Base-by-base conservation (phyloP, 768 basidiomycete species). In the Amanita inopinata region DNA sequence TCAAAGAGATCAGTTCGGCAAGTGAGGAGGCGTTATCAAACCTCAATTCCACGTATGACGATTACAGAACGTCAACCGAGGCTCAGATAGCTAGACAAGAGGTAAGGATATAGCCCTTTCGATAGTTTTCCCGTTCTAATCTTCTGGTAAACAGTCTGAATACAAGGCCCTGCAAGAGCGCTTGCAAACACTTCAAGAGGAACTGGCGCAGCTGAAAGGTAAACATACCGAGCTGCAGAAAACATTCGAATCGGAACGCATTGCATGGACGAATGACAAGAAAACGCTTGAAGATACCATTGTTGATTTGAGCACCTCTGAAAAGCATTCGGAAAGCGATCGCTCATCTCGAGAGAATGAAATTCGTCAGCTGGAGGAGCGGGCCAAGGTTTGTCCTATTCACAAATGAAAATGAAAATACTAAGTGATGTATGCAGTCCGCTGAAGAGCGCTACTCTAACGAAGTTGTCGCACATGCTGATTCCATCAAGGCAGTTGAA, bases 401-500 rank as follows among this genome's bases (percentile, higher is more conserved):
- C n/a, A 34, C 15, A 12, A 18, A 33, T 23, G 28, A 23, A 30
- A 24, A 35, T 3, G 46, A 14, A 33, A 31, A 27, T 38, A 15
- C 28, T 14, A 2, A 19, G 28, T 22, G 24, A 40, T 15, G 14
- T 17, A 6, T 14, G 6, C 48, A 80, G 74, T 71, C 78, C 49
- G 86, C 86, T 4, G 86, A 92, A 55, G 83, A 85, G 39, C 75
- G 80, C 42, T 91, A 91, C 51, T 73, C 80, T 3, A 71, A 78
- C 38, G 89, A 89, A 55, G 74, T 92, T n/a, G 63, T 92, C 23
- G 67, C 84, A 0, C 90, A 93, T 56, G 89, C 90, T 0, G 88
- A 90, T 15, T 73, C 83, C 0, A 83, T 92, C 68, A 88, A 88
- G 61, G 48, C 65, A 9, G 70, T 87, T 8, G 76, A 80, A 8